Evolutionary conservation across 2,329 filamentous ascomycete genomes (phyloP), one percentile per base, ranked within the genome.

Genomic region (Parastagonospora nodorum): DNA sequence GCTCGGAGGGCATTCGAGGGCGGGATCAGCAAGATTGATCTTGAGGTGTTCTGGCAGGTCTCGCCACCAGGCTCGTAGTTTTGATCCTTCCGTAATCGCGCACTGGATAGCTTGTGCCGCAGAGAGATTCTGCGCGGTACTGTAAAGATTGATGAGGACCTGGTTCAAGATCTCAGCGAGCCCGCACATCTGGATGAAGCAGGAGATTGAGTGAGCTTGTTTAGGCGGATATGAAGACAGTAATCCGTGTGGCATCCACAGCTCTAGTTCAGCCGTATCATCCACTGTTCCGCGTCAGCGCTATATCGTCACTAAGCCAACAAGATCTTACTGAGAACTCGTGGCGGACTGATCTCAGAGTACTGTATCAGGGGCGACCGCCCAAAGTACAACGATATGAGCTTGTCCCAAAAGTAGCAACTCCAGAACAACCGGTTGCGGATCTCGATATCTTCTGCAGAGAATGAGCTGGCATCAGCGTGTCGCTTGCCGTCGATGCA

Each of bases 331-430:
- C 39, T 45, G 10, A 45, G 19, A 7, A 55, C 42, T 36, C 45
- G 41, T 11, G 52, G 52, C 4, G 52, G 52, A 27, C 48, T 49
- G 8, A 55, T 51, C 9, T 51, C 45, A 7, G 52, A 55, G 28
- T 49, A 42, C 30, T 55, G 48, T 10, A 55, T 51, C 28, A 48
- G 27, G 3, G 29, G 54, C 14, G 48, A 48, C 15, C 54, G 50
- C 8, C 54, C 54, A 41, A 57, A 47, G 27, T 54, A 57, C 4
- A 57, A 44, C 2, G 41, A 46, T 32, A 57, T 57, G 10, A 54
- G 27, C 35, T 57, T 57, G 32, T 57, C 54, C 54, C 54, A 57
- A 15, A 54, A 51, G 29, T 54, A 57, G 29, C 54, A 57, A 24
- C 54, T 57, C 54, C 54, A 57, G 29, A 54, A 57, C 27, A 57